Evolutionary conservation across 768 basidiomycete genomes (phyloP), one percentile per base, ranked within the genome.

Genomic region (Macrolepiota albuminosa): DNA sequence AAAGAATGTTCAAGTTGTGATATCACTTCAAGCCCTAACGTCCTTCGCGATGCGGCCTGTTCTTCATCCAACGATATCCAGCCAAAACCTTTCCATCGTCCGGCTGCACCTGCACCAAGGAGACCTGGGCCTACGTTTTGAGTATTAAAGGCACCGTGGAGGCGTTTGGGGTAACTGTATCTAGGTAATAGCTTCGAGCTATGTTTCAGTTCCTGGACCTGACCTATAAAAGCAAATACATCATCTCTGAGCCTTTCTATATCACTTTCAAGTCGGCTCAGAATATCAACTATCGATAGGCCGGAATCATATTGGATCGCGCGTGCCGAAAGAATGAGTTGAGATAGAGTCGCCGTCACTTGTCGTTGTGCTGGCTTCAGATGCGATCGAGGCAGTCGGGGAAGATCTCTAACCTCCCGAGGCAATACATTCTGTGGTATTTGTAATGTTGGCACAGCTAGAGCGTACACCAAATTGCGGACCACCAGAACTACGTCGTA

Each of bases 271-370:
- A 91, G 88, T 40, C 89, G 83, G 63, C 78, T 81, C 0, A 85
- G 77, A 10, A 87, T 88, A 61, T 89, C 86, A 11, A 78, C 70
- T 2, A 84, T 71, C 26, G 82, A 77, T 1, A 82, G 80, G 16
- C 84, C 86, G 0, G 88, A 86, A 67, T 92, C 87, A 61, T 90
- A 91, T 66, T 90, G 86, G 73, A 92, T 88, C 0, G 95, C 93
- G 51, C 95, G 88, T n/a, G 93, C 87, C 7, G 90, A 92, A 4
- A 97, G 83, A 29, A 96, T 89, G 31, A 98, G 79, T 69, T 94
- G 89, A 21, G 92, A 95, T 13, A 96, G 77, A 0, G 93, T 93
- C 9, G 93, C 91, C 3, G 92, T 92, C 34, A 96, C 87, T 66
- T 91, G 91, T 54, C 91, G 81, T 60, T 93, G 92, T 0, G 86